phyloP scores from a whole-genome alignment of 176 grass and related monocot genomes.

The Musa itinerans region DNA sequence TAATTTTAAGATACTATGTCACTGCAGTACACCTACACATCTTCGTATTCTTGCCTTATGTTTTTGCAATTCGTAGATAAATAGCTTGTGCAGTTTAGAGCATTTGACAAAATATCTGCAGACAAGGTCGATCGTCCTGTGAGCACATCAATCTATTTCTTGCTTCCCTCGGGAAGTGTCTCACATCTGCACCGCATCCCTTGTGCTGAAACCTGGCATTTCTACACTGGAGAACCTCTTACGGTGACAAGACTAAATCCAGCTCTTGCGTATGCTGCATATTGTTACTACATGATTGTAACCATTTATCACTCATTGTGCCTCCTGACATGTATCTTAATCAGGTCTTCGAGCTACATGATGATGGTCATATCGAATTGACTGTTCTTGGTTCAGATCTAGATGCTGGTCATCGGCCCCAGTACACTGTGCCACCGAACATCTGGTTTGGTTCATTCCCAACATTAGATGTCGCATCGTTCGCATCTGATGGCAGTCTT shows the following conservation, averaged over 20 bases:
- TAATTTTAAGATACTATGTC: too few relatives aligned
- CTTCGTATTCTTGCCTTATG: not conserved
- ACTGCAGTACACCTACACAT: too few relatives aligned
- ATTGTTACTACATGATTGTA: not conserved
- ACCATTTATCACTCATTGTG: not conserved
- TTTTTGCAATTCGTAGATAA: not conserved
- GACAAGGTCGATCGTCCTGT: slow-evolving; percentile 82
- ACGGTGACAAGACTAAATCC: slow-evolving; percentile 37
- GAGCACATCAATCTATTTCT: slow-evolving; percentile 86
- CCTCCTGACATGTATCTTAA: not conserved
- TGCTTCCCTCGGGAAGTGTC: slow-evolving; percentile 65
- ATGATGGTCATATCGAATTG: slow-evolving; percentile 76
- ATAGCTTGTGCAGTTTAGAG: not conserved
- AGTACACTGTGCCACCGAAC: slow-evolving; percentile 83
- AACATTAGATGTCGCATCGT: slow-evolving; percentile 69
- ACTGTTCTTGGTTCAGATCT: slow-evolving; percentile 72
- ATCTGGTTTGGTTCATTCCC: slow-evolving; percentile 96
- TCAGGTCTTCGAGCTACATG: slow-evolving; percentile 87
- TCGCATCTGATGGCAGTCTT: slow-evolving; percentile 69
- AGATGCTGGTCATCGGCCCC: slow-evolving; percentile 69
- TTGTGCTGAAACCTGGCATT: slow-evolving; percentile 96
- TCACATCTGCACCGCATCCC: slow-evolving; percentile 91
- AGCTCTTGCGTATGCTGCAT: not conserved
- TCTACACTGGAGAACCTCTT: slow-evolving; percentile 94
- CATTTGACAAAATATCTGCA: slow-evolving; percentile 24